These are phyloP conservation scores for Paramyrothecium roridum DNA, from an alignment of 2,329 filamentous ascomycete species.

Conservation along the genomic window DNA sequence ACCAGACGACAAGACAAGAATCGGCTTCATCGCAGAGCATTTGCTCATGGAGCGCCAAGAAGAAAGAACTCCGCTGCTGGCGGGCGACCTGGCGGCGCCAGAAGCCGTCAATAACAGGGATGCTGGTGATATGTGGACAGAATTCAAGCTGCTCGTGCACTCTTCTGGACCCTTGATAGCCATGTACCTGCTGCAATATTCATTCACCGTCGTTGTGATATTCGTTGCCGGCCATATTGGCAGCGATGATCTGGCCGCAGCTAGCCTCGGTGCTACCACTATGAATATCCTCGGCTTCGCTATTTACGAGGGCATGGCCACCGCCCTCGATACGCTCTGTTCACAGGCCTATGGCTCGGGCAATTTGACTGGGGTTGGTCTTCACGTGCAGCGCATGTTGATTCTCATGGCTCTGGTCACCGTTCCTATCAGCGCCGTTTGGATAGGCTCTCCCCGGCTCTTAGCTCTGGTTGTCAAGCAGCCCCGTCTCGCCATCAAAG, in stretches of 20 bases:
- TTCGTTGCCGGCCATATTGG: constrained; percentile 50
- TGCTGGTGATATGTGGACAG: constrained; percentile 1
- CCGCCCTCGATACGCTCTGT: constrained; percentile 20
- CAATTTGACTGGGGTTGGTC: constrained; percentile 41
- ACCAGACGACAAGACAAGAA: too few relatives aligned
- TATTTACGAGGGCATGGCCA: constrained; percentile 26
- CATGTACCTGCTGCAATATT: constrained; percentile 54
- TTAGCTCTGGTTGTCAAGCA: constrained; percentile 43
- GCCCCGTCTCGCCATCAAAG: constrained; percentile 41
- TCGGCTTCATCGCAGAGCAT: too few relatives aligned
- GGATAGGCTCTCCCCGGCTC: constrained; percentile 45
- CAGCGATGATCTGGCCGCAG: constrained; percentile 45
- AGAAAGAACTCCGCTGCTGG: too few relatives aligned
- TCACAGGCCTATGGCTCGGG: constrained; percentile 29
- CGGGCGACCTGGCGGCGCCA: too few relatives aligned
- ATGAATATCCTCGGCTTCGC: constrained; percentile 52
- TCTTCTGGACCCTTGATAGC: constrained; percentile 43
- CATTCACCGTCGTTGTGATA: constrained; percentile 47
- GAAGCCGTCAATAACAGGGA: too few relatives aligned
- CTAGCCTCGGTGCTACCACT: constrained; percentile 45
- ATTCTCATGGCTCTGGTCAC: constrained; percentile 43
- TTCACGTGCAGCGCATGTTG: constrained; percentile 51
- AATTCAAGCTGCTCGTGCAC: constrained; percentile 11
- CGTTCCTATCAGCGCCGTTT: constrained; percentile 45
- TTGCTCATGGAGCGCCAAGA: too few relatives aligned